Conservation (phyloP, 2,329 filamentous ascomycete genomes). For the Claviceps capensis region DNA sequence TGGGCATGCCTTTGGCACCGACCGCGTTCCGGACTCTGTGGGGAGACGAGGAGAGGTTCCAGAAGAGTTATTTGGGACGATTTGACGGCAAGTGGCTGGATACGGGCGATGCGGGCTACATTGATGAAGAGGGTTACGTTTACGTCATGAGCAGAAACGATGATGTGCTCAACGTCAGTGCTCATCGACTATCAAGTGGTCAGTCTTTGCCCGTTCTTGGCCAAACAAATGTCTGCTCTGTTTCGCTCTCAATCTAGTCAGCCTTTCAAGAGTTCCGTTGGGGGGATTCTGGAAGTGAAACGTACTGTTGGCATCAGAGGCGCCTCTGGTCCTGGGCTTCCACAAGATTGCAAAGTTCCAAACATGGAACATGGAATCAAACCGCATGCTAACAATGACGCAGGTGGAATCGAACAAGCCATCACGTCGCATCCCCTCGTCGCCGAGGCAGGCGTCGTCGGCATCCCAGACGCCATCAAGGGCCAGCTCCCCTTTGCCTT, state of each 20-base stretch:
- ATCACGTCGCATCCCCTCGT: conserved; percentile 68
- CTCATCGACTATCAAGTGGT: conserved; percentile 82
- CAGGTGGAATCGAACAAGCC: conserved; percentile 80
- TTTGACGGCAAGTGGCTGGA: conserved; percentile 78
- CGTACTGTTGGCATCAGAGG: no score
- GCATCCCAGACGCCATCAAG: conserved; percentile 74
- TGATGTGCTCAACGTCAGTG: conserved; percentile 92
- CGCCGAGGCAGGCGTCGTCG: conserved; percentile 75
- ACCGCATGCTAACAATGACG: not conserved
- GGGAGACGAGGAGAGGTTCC: conserved; percentile 76
- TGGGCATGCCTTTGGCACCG: conserved; percentile 69
- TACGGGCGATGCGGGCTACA: conserved; percentile 79
- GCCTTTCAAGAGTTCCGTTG: not conserved
- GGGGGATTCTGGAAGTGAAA: not conserved
- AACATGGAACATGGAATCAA: not conserved
- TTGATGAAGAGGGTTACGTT: conserved; percentile 60
- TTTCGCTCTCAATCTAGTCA: not conserved
- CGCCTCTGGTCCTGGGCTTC: no score
- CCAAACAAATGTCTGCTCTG: no score
- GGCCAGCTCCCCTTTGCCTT: conserved; percentile 89
- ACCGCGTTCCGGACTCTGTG: conserved; percentile 79
- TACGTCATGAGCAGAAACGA: conserved; percentile 55
- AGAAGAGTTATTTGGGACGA: conserved; percentile 68
- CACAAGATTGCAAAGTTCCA: no score
- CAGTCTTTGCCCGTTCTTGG: conserved; percentile 14